Base-by-base conservation (phyloP, 1,139 yeast species). In the Geotrichum klebahnii region DNA sequence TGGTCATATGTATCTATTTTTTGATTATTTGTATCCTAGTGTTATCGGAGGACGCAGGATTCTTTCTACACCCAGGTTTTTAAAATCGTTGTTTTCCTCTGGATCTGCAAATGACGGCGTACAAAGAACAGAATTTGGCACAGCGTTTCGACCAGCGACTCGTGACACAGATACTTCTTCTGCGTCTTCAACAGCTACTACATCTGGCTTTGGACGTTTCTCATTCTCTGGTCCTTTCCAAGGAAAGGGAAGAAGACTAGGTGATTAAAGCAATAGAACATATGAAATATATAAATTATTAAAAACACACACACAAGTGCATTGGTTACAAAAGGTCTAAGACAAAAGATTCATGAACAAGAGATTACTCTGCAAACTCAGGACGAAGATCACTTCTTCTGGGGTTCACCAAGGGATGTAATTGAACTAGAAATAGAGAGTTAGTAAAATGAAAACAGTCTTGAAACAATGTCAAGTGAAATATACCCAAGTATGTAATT, bases 381-480 rank as follows among this genome's bases (percentile, higher is more conserved):
- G 85, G 87, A 65, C 89, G 77, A 63, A 83, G 70, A 59, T 83
- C 87, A 3, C 84, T 76, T 58, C 89, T 73, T 62, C 78, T 78
- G 22, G 90, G 90, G 17, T 78, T 81, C 54, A 82, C 88, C 62
- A 84, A 73, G 8, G 92, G 90, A 66, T 84, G 90, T 56, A 83
- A 73, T 64, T 84, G 92, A 31, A 82, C 80, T 59, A 81, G 69
- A 61, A 34, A 33, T 16, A 43, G 24, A 12, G 79, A 80, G 10
- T 86, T 81, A 62, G 80, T 77, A 84, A 85, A 85, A n/a, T n/a
- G n/a, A 34, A 17, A 17, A n/a, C 14, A 9, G 6, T 19, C 10
- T 12, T 32, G 31, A 14, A 20, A 22, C 29, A n/a, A n/a, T n/a
- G n/a, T n/a, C n/a, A n/a, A 16, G 42, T 79, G 82, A 79, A 77